These are phyloP conservation scores for Metschnikowia reukaufii DNA, from an alignment of 805 yeast genomes.

Conservation along the genomic window DNA sequence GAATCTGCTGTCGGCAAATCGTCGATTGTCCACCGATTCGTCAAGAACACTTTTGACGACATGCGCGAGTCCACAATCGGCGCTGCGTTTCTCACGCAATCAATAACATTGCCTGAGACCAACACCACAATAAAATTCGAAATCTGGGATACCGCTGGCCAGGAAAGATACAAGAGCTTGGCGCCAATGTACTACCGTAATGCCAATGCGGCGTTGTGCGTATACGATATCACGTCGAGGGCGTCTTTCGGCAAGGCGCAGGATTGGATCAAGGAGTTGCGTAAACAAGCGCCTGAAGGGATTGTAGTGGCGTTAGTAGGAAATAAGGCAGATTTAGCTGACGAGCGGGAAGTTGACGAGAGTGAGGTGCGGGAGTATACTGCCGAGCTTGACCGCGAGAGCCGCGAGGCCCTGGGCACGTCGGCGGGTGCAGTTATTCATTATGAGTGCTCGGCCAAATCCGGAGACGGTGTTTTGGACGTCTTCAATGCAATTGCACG, in stretches of 20 bases:
- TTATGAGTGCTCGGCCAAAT: conserved; percentile 46
- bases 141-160: conserved; percentile 98
- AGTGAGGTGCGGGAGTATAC: conserved; percentile 50
- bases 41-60: conserved; percentile 93
- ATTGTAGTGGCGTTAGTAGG: conserved; percentile 93
- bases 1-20: conserved; percentile 99
- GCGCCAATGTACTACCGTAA: conserved; percentile 98
- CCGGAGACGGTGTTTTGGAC: conserved; percentile 45
- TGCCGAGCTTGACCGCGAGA: conserved; percentile 42
- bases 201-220: conserved; percentile 96
- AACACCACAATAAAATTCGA: conserved; percentile 79
- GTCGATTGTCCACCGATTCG: conserved; percentile 87
- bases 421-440: conserved; percentile 22
- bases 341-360: conserved; percentile 47
- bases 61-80: conserved; percentile 98
- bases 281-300: conserved; percentile 91
- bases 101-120: conserved; percentile 78
- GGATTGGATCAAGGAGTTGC: conserved; percentile 96
- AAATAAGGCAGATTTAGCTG: conserved; percentile 81
- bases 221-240: conserved; percentile 92
- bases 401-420: conserved; percentile 17
- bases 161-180: conserved; percentile 91
- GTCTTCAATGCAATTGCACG: conserved; percentile 40
- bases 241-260: conserved; percentile 94
- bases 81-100: conserved; percentile 94